These are phyloP conservation scores for Suhomyces pyralidae DNA, from an alignment of 805 yeast species.

Conservation along the genomic window DNA sequence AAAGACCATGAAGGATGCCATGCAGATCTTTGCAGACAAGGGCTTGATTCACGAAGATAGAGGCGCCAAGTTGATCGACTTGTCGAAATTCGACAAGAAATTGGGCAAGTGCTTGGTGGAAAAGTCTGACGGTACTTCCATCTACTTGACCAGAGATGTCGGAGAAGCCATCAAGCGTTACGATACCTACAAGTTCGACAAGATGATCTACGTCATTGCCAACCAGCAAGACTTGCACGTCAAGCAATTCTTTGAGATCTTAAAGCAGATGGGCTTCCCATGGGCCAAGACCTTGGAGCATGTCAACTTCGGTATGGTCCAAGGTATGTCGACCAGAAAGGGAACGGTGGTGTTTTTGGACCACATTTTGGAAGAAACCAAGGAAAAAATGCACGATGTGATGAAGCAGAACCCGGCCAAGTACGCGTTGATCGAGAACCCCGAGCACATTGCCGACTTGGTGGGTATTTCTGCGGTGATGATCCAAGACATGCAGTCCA, in stretches of 20 bases:
- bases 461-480: conserved; percentile 96
- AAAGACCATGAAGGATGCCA: conserved; percentile 64
- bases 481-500: conserved; percentile 98
- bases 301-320: conserved; percentile 95
- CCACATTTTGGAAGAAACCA: conserved; percentile 87
- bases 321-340: conserved; percentile 96
- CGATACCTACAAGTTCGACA: conserved; percentile 80
- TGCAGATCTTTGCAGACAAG: conserved; percentile 59
- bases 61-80: conserved; percentile 87
- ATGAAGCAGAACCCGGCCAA: conserved; percentile 90
- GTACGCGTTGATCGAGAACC: conserved; percentile 89
- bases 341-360: conserved; percentile 99
- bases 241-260: conserved; percentile 90
- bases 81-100: conserved; percentile 81
- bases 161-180: conserved; percentile 95
- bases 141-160: conserved; percentile 92
- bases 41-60: conserved; percentile 78
- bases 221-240: conserved; percentile 93
- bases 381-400: conserved; percentile 91
- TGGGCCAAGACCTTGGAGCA: conserved; percentile 84
- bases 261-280: conserved; percentile 83
- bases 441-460: conserved; percentile 91
- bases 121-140: conserved; percentile 92
- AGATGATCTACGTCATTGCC: conserved; percentile 95
- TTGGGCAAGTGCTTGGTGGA: conserved; percentile 90